Percentiles rank a stretch among this genome's conserved stretches.
Conservation (phyloP, 225 moss, liverwort and hornwort genomes). For the Rhytidiadelphus loreus region DNA sequence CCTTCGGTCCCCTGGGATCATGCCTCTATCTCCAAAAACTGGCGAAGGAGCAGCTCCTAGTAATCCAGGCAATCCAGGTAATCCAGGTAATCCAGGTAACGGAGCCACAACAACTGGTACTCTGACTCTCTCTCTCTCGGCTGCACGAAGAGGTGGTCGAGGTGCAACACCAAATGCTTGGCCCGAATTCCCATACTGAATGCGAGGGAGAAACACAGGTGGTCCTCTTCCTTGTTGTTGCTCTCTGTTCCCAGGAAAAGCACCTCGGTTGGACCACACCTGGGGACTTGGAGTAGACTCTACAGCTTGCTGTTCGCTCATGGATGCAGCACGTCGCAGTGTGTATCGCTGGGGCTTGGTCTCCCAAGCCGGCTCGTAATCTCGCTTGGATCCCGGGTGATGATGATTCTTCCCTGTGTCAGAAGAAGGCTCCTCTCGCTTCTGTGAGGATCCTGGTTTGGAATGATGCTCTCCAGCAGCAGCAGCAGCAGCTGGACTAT, state of each 20-base stretch:
- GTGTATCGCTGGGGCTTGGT: slow-evolving; percentile 21
- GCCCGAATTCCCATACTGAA: slow-evolving; percentile 1
- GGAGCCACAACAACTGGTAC: background rate
- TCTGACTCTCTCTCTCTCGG: slow-evolving; percentile 4
- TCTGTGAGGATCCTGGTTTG: background rate
- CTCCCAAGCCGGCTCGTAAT: slow-evolving; percentile 17
- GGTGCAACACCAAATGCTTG: background rate
- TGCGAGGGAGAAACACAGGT: slow-evolving; percentile 2
- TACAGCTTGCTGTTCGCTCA: background rate
- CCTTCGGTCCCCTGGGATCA: slow-evolving; percentile 13
- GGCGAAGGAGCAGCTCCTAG: slow-evolving; percentile 32
- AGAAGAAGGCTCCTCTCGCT: background rate
- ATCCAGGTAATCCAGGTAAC: background rate
- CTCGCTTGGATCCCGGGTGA: background rate
- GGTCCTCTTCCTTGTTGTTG: background rate
- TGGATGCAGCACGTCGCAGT: slow-evolving; percentile 5
- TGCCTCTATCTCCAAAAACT: slow-evolving; percentile 6
- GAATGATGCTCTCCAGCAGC: background rate
- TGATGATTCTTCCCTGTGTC: background rate
- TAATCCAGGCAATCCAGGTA: slow-evolving; percentile 27
- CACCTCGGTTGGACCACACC: slow-evolving; percentile 9
- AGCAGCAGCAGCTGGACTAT: background rate
- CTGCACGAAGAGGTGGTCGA: slow-evolving; percentile 2
- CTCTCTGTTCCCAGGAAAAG: slow-evolving; percentile 1
- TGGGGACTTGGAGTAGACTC: background rate